phyloP scores from a whole-genome alignment of 176 grass and related monocot species.

The Triticum timopheevii region DNA sequence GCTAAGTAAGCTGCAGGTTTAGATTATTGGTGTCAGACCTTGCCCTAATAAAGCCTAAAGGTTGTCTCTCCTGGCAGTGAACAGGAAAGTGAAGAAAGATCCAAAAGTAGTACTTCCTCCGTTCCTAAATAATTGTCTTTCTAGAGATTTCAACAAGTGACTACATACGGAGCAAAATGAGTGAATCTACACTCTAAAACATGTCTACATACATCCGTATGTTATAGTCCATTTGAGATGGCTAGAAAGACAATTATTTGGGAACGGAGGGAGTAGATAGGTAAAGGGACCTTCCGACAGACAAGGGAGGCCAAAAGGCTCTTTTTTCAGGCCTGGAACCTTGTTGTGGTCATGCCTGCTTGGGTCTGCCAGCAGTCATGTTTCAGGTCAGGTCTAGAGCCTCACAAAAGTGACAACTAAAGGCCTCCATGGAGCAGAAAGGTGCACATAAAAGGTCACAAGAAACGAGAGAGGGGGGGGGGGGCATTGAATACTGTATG shows the following conservation, averaged over 20 bases:
- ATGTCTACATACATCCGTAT: too few relatives aligned
- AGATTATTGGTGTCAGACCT: not conserved
- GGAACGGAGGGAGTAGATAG: not conserved
- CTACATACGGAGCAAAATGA: too few relatives aligned
- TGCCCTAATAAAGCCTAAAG: not conserved
- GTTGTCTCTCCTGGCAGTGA: not conserved
- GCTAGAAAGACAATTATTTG: too few relatives aligned
- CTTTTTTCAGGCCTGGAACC: conserved; percentile 17
- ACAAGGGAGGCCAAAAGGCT: conserved; percentile 22
- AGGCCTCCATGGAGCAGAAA: not conserved
- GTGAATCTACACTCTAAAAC: too few relatives aligned
- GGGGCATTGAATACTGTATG: too few relatives aligned
- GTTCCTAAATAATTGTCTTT: too few relatives aligned
- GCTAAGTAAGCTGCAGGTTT: not conserved
- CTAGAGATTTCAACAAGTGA: too few relatives aligned
- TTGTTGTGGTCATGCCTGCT: conserved; percentile 5
- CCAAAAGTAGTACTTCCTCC: too few relatives aligned
- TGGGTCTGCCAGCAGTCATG: not conserved
- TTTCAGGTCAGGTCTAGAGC: conserved; percentile 30
- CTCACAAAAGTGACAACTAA: not conserved
- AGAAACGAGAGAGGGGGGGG: not conserved
- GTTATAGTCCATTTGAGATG: too few relatives aligned
- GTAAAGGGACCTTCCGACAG: conserved; percentile 16
- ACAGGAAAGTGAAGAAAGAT: not conserved
- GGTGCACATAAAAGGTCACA: not conserved